Conservation (phyloP, 306 rosid species). For the Lathyrus tuberosus region DNA sequence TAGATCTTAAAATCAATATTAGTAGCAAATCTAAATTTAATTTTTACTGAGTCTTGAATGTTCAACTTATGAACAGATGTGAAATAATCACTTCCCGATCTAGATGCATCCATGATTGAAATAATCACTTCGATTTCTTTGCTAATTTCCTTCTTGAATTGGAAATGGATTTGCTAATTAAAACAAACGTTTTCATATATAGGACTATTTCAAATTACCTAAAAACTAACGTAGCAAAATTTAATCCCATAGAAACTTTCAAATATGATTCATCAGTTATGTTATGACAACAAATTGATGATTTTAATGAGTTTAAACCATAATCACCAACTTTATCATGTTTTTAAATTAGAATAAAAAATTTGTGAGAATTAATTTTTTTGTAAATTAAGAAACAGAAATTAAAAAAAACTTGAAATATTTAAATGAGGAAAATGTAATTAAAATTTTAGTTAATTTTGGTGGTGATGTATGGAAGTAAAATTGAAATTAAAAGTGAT, state of each 20-base stretch:
- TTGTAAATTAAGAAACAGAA: too few species aligned
- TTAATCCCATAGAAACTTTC: conserved; percentile 45
- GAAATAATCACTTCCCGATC: background rate
- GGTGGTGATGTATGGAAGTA: too few species aligned
- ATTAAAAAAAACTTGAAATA: too few species aligned
- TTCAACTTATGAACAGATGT: conserved; percentile 45
- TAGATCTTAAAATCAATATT: conserved; percentile 23
- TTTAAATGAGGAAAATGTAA: too few species aligned
- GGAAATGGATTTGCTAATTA: conserved; percentile 37
- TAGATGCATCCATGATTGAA: too few species aligned
- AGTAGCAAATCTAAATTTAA: conserved; percentile 5
- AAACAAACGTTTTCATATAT: conserved; percentile 35
- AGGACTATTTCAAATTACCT: conserved; percentile 44
- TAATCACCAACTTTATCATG: too few species aligned
- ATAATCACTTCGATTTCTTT: conserved; percentile 39
- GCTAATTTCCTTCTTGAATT: conserved; percentile 28
- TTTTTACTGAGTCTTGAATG: conserved; percentile 31
- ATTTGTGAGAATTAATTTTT: too few species aligned
- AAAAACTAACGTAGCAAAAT: conserved; percentile 31
- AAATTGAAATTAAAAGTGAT: too few species aligned
- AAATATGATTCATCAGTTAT: conserved; percentile 28
- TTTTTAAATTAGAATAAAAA: background rate
- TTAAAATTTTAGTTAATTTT: too few species aligned
- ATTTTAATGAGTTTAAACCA: conserved; percentile 32
- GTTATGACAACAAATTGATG: conserved; percentile 44